Percentiles rank a stretch among this genome's conserved stretches.
Conservation (phyloP, 148 eudicot genomes). For the Fallopia convolvulus region DNA sequence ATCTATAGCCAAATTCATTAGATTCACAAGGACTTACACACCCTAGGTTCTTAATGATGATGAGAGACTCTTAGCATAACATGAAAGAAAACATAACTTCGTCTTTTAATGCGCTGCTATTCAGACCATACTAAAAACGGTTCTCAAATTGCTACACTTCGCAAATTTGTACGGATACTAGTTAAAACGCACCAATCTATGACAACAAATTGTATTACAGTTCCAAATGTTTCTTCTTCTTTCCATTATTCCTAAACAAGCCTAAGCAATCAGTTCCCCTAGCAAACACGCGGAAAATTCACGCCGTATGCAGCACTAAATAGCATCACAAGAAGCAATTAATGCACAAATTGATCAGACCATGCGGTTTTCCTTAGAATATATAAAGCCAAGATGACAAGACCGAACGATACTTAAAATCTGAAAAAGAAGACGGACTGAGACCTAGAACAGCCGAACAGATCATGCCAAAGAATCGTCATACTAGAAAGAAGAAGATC, state of each 20-base stretch:
- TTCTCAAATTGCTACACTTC: too few relatives aligned
- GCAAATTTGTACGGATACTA: background rate
- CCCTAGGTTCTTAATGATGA: background rate
- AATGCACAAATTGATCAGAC: background rate
- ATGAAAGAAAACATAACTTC: background rate
- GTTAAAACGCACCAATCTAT: background rate
- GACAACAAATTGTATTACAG: background rate
- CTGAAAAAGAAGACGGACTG: background rate
- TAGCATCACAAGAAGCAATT: background rate
- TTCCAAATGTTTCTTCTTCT: background rate
- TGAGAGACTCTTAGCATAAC: too few relatives aligned
- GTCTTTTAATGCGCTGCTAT: background rate
- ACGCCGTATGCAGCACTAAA: background rate
- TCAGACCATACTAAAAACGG: background rate
- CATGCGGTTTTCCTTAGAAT: background rate
- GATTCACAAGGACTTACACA: background rate
- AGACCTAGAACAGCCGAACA: slow-evolving; percentile 20
- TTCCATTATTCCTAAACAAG: background rate
- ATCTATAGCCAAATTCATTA: background rate
- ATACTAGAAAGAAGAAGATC: slow-evolving; percentile 7
- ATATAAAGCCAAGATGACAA: background rate
- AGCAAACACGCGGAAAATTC: background rate
- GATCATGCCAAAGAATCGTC: background rate
- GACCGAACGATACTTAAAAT: background rate
- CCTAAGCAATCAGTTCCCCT: background rate